These are phyloP conservation scores for Wickerhamiella dianesei DNA, from an alignment of 805 yeast genomes.

Conservation along the genomic window DNA sequence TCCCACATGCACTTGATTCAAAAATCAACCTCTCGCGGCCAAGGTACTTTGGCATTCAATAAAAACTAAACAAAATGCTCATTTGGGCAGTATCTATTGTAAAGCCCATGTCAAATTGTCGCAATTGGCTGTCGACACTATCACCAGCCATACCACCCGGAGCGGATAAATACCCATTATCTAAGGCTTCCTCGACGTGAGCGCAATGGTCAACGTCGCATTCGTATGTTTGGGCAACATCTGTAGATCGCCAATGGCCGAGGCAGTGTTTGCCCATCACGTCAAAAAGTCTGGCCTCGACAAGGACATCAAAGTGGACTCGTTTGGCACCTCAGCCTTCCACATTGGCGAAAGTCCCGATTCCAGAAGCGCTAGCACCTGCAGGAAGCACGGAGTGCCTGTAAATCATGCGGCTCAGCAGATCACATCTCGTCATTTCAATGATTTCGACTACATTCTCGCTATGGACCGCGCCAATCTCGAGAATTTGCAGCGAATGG, in stretches of 20 bases:
- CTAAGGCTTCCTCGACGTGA: not conserved
- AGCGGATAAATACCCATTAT: no score
- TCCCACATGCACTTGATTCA: no score
- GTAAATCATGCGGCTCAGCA: conserved; percentile 66
- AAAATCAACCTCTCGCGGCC: no score
- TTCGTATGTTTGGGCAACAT: conserved; percentile 87
- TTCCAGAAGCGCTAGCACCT: conserved; percentile 52
- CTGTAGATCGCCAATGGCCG: conserved; percentile 98
- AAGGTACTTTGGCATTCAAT: no score
- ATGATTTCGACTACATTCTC: conserved; percentile 40
- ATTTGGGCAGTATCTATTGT: no score
- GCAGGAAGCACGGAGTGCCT: conserved; percentile 58
- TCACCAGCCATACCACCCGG: no score
- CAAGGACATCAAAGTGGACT: conserved; percentile 43
- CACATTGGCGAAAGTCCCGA: conserved; percentile 81
- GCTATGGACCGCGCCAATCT: conserved; percentile 42
- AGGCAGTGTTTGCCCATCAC: conserved; percentile 65
- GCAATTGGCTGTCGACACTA: no score
- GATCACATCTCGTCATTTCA: conserved; percentile 55
- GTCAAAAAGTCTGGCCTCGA: conserved; percentile 39
- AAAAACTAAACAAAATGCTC: no score
- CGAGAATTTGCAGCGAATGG: conserved; percentile 23
- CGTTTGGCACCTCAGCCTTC: conserved; percentile 80
- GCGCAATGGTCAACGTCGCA: conserved; percentile 40
- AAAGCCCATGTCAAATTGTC: no score